Base-by-base conservation (phyloP, 2,329 filamentous ascomycete species). In the Fusarium pseudonygamai region DNA sequence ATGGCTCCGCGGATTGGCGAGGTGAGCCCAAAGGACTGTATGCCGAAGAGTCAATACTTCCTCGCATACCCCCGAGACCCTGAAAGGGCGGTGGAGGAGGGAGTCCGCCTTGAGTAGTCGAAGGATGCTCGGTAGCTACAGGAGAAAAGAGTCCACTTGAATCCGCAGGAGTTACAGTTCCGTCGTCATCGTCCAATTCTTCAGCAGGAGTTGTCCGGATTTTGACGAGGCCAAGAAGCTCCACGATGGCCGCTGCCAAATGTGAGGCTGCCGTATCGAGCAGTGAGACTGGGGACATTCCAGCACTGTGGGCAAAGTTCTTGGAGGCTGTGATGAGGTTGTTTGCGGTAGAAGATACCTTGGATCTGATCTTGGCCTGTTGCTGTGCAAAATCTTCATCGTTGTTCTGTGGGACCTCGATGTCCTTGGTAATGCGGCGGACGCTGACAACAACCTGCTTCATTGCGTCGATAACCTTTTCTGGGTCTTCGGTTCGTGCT, bases 301-400 rank as follows among this genome's bases (percentile, higher is more conserved):
- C 96, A 26, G 90, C 91, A 2, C 94, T 92, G 16, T 90, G 88
- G 39, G 93, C 92, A 81, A 96, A 97, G 79, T 97, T 97, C 84
- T 97, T 97, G 39, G 94, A 93, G 3, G 96, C 94, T 6, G 96
- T 98, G 78, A 98, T 98, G 65, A 99, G 87, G 79, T 96, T 96
- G 85, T 98, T 98, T 55, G 96, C 95, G 3, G 96, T 97, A 6
- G 93, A 92, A n/a, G 95, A 97, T 7, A 98, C 93, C 66, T 92
- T 92, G 56, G 90, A 88, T 82, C 94, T 97, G 69, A 97, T 87
- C 81, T 92, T 94, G 34, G 87, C 85, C 73, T 91, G 90, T 71
- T 92, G 85, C 72, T 90, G 88, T 42, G 84, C 81, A 34, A 86
- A 71, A 22, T 89, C 85, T 40, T 88, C 88, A 69, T 89, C 88